These are phyloP conservation scores for Silene latifolia DNA, from an alignment of 148 eudicot species.

Conservation along the genomic window DNA sequence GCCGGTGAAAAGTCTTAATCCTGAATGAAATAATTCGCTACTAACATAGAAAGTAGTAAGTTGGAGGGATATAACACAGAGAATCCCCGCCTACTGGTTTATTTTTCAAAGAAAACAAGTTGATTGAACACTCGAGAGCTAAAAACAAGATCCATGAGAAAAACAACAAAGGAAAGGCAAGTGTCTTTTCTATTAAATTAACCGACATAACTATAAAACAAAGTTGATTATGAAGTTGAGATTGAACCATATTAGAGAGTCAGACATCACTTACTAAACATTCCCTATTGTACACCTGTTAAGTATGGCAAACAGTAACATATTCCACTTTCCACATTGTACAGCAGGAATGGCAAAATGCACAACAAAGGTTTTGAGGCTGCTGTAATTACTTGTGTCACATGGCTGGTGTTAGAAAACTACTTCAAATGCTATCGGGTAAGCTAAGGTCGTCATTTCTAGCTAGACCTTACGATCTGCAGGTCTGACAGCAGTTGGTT, in stretches of 20 bases:
- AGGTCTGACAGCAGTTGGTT: not conserved
- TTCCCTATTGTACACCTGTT: constrained; percentile 1
- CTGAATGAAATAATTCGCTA: no score
- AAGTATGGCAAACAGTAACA: not conserved
- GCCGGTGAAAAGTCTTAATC: not conserved
- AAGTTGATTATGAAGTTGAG: not conserved
- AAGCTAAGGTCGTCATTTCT: not conserved
- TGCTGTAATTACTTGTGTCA: not conserved
- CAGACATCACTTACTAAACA: not conserved
- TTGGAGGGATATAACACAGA: not conserved
- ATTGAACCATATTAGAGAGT: not conserved
- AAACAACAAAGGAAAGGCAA: not conserved
- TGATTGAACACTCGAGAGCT: not conserved
- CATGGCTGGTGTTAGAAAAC: not conserved
- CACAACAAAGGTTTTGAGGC: not conserved
- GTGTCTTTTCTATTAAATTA: not conserved
- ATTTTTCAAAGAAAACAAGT: no score
- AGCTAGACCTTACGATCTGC: not conserved
- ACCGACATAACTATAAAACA: not conserved
- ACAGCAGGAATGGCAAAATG: not conserved
- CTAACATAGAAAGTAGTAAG: not conserved
- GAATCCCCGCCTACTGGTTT: not conserved
- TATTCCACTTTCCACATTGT: not conserved
- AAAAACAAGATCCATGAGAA: not conserved
- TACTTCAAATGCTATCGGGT: not conserved